phyloP scores from a whole-genome alignment of 2,329 filamentous ascomycete species.

The Alternaria sp. region DNA sequence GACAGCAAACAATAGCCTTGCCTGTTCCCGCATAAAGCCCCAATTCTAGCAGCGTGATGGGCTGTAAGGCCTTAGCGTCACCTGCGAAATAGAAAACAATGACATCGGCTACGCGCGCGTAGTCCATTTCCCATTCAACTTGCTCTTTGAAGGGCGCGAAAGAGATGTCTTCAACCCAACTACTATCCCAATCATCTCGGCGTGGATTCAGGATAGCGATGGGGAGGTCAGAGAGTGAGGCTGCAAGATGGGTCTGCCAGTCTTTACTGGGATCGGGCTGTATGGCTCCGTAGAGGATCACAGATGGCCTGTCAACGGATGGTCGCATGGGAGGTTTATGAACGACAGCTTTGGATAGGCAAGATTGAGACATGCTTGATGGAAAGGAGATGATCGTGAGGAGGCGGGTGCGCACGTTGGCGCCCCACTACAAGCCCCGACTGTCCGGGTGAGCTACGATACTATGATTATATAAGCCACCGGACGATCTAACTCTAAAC shows the following conservation, averaged over 20 bases:
- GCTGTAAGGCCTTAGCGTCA: conserved; percentile 59
- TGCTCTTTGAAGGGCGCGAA: conserved; percentile 64
- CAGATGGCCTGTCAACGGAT: conserved; percentile 36
- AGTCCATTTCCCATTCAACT: conserved; percentile 68
- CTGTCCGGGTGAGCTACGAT: neutral
- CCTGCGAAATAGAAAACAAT: conserved; percentile 63
- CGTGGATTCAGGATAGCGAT: conserved; percentile 66
- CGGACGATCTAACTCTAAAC: neutral
- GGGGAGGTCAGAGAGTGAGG: conserved; percentile 51
- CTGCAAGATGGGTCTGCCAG: conserved; percentile 61
- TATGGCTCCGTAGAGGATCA: conserved; percentile 69
- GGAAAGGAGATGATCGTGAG: neutral
- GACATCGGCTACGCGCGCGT: conserved; percentile 62
- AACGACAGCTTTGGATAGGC: conserved; percentile 22
- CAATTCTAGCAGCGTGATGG: conserved; percentile 67
- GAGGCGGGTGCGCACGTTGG: conserved; percentile 1
- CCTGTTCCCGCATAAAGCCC: conserved; percentile 59
- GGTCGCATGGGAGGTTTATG: conserved; percentile 32
- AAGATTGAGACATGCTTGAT: conserved; percentile 20
- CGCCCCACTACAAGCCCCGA: neutral
- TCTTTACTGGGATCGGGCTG: conserved; percentile 47
- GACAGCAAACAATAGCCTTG: conserved; percentile 63
- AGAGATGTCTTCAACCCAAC: conserved; percentile 63
- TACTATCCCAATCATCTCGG: conserved; percentile 65
- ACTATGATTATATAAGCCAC: conserved; percentile 1